Evolutionary conservation across 2,329 filamentous ascomycete genomes (phyloP), one percentile per base, ranked within the genome.

Genomic region (Calonectria multiphialidica): DNA sequence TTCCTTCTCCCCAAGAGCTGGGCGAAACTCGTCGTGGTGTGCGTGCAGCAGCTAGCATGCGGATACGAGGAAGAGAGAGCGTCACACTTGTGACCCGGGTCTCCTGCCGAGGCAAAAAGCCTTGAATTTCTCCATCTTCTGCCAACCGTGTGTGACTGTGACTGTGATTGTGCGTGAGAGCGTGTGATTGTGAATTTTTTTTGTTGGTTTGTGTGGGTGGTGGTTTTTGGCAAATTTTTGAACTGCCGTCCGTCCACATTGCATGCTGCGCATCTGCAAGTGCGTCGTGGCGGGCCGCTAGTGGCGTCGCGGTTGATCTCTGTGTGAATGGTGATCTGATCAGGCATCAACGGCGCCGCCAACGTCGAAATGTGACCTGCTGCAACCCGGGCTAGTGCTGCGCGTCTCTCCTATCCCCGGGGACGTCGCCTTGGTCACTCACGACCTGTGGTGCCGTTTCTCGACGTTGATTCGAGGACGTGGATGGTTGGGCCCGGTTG

Each of bases 21-120:
- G 28, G 28, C 33, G n/a, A 10, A 21, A 33, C 53, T 37, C 23
- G 33, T 42, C 33, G 35, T 33, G 47, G 33, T 64, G 33, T 21
- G 30, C n/a, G n/a, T n/a, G n/a, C n/a, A n/a, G n/a, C 45, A 50
- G 42, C 40, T 35, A 40, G 30, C 44, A 49, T 65, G 62, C 62
- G 53, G 45, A 65, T 65, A 65, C 62, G 61, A 64, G 21, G 42
- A 49, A 64, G 25, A 33, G 42, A 64, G 25, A 33, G 42, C 23
- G 61, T 64, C 21, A 37, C 61, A 37, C 44, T 64, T 50, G 62
- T 65, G 45, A 50, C 62, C 2, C 21, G 42, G 45, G n/a, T 25
- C 45, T 50, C 30, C 28, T 28, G 13, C 45, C 10, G 15, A 37
- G 30, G 53, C 53, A 37, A 21, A 21, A 50, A 25, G 25, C 18